These are phyloP conservation scores for Cercospora zeae-maydis DNA, from an alignment of 2,329 filamentous ascomycete species.

Conservation along the genomic window DNA sequence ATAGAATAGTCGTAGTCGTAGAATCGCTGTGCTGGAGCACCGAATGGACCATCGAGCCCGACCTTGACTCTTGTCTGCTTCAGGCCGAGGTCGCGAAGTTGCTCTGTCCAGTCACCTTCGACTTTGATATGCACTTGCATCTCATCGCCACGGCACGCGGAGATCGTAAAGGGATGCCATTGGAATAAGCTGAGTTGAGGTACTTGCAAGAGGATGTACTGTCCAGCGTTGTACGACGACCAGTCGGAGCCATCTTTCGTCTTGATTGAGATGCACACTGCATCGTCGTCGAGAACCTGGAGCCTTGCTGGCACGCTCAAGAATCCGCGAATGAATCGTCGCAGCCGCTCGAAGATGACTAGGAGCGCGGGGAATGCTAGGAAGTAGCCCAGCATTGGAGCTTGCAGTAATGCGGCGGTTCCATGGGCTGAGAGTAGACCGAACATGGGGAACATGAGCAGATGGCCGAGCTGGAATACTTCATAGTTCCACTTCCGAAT, in stretches of 20 bases:
- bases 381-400: slow-evolving; percentile 57
- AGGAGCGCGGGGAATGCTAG: slow-evolving; percentile 53
- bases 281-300: slow-evolving; percentile 52
- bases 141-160: slow-evolving; percentile 51
- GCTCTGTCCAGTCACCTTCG: slow-evolving; percentile 55
- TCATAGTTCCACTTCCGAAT: slow-evolving; percentile 54
- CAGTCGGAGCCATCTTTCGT: slow-evolving; percentile 50
- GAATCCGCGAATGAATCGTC: slow-evolving; percentile 49
- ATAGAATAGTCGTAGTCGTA: slow-evolving; percentile 57
- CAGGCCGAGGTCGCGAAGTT: slow-evolving; percentile 45
- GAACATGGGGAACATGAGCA: slow-evolving; percentile 59
- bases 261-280: slow-evolving; percentile 49
- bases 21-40: slow-evolving; percentile 57
- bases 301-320: slow-evolving; percentile 49
- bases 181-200: slow-evolving; percentile 53
- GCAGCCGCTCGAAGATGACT: slow-evolving; percentile 48
- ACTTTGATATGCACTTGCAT: slow-evolving; percentile 58
- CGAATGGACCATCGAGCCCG: slow-evolving; percentile 56
- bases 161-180: slow-evolving; percentile 60
- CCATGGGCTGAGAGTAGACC: slow-evolving; percentile 56
- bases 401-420: slow-evolving; percentile 49
- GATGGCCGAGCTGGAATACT: slow-evolving; percentile 55
- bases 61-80: slow-evolving; percentile 44
- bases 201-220: slow-evolving; percentile 57
- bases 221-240: slow-evolving; percentile 55